Conservation (phyloP, 2,329 filamentous ascomycete species). For the Orbilia quercus region DNA sequence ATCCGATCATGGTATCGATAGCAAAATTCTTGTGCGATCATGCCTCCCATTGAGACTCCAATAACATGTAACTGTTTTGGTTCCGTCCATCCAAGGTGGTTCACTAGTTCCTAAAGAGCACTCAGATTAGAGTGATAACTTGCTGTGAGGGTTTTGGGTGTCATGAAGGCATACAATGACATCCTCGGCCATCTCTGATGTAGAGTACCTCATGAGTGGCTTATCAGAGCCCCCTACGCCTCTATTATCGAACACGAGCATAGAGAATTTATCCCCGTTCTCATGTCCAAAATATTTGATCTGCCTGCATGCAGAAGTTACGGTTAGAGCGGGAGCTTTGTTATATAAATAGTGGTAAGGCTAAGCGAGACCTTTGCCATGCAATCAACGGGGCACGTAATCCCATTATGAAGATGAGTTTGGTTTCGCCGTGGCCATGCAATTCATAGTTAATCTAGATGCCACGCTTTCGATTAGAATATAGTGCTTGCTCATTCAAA, state of each 20-base stretch:
- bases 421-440: slow-evolving; percentile 46
- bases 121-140: slow-evolving; percentile 68
- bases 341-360: background rate
- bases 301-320: slow-evolving; percentile 69
- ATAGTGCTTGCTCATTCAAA: background rate
- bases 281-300: slow-evolving; percentile 83
- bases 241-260: slow-evolving; percentile 82
- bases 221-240: slow-evolving; percentile 82
- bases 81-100: slow-evolving; percentile 61
- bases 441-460: slow-evolving; percentile 52
- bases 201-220: slow-evolving; percentile 80
- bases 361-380: slow-evolving; percentile 12
- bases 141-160: slow-evolving; percentile 68
- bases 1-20: slow-evolving; percentile 68
- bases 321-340: slow-evolving; percentile 62
- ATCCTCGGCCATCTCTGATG: slow-evolving; percentile 85
- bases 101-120: slow-evolving; percentile 69
- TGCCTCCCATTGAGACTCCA: slow-evolving; percentile 86
- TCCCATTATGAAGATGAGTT: slow-evolving; percentile 75
- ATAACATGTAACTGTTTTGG: slow-evolving; percentile 73
- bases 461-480: background rate
- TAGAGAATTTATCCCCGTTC: slow-evolving; percentile 74
- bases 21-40: slow-evolving; percentile 87
- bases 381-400: slow-evolving; percentile 70
- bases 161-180: slow-evolving; percentile 63